phyloP scores from a whole-genome alignment of 1,284 basidiomycete genomes.

The Cutaneotrichosporon daszewskae region DNA sequence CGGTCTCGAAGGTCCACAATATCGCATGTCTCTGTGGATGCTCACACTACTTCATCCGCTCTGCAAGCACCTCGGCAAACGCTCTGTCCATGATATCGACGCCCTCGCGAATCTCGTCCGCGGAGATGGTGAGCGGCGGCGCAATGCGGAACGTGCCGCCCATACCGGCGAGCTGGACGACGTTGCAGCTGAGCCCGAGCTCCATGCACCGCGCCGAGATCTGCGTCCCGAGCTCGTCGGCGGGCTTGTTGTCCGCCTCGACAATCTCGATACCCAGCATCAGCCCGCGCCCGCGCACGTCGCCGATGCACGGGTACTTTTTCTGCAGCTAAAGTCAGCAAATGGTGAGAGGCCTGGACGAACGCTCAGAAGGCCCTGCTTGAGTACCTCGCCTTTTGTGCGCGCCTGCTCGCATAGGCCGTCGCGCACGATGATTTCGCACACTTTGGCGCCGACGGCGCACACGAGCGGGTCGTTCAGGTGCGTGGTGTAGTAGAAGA shows the following conservation, averaged over 20 bases:
- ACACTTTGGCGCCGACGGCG: conserved; percentile 60
- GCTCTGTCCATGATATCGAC: conserved; percentile 55
- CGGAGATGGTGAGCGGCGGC: conserved; percentile 59
- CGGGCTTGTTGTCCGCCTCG: conserved; percentile 39
- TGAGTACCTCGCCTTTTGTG: conserved; percentile 52
- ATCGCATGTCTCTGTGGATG: too few species aligned
- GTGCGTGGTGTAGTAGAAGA: conserved; percentile 36
- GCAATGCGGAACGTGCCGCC: conserved; percentile 58
- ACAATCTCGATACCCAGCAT: conserved; percentile 78
- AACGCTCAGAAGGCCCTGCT: conserved; percentile 23
- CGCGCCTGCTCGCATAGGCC: conserved; percentile 19
- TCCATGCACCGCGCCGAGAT: conserved; percentile 62
- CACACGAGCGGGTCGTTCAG: conserved; percentile 32
- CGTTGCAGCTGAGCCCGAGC: conserved; percentile 63
- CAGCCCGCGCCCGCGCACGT: conserved; percentile 69
- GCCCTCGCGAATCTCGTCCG: conserved; percentile 56
- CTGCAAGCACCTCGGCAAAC: conserved; percentile 31
- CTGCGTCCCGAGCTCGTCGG: conserved; percentile 43
- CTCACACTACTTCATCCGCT: too few species aligned
- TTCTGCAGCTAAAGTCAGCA: conserved; percentile 31
- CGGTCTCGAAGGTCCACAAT: too few species aligned
- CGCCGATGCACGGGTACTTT: conserved; percentile 58
- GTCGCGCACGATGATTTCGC: conserved; percentile 59
- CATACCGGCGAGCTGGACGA: conserved; percentile 28
- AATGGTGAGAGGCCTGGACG: conserved; percentile 3